phyloP scores from a whole-genome alignment of 352 stramenopile species.

The Elongisporangium senticosum region DNA sequence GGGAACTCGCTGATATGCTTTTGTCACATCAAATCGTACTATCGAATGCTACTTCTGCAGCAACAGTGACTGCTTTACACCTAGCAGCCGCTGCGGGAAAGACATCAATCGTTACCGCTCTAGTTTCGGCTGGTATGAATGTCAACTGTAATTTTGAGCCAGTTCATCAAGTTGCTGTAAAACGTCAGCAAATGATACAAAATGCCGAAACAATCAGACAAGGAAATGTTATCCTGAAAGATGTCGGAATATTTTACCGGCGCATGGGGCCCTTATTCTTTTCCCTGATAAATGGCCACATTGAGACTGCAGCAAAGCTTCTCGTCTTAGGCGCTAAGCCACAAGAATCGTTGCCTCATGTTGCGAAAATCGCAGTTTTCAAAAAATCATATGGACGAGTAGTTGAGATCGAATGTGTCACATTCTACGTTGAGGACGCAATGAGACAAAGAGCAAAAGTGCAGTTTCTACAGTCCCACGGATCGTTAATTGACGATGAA shows the following conservation, averaged over 20 bases:
- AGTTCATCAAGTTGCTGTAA: neutral
- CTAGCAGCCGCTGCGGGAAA: constrained; percentile 41
- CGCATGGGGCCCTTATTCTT: constrained; percentile 39
- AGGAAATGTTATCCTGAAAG: neutral
- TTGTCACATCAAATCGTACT: constrained; percentile 47
- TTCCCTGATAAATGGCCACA: constrained; percentile 44
- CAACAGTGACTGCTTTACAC: constrained; percentile 43
- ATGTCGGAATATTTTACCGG: constrained; percentile 4
- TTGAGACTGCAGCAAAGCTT: constrained; percentile 46
- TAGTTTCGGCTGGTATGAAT: constrained; percentile 49
- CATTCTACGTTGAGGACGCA: constrained; percentile 15
- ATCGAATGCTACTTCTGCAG: constrained; percentile 24
- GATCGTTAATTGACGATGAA: constrained; percentile 12
- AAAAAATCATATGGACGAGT: neutral
- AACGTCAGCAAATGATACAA: neutral
- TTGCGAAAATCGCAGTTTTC: constrained; percentile 11
- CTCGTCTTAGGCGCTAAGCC: constrained; percentile 47
- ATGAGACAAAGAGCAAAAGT: constrained; percentile 20
- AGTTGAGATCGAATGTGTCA: neutral
- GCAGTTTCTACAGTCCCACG: constrained; percentile 4
- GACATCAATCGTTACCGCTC: constrained; percentile 28
- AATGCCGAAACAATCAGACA: neutral
- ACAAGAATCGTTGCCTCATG: constrained; percentile 34
- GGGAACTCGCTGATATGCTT: constrained; percentile 34
- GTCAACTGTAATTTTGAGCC: constrained; percentile 35